Conservation (phyloP, 495 filamentous ascomycete species). For the Achaetomiella virescens region DNA sequence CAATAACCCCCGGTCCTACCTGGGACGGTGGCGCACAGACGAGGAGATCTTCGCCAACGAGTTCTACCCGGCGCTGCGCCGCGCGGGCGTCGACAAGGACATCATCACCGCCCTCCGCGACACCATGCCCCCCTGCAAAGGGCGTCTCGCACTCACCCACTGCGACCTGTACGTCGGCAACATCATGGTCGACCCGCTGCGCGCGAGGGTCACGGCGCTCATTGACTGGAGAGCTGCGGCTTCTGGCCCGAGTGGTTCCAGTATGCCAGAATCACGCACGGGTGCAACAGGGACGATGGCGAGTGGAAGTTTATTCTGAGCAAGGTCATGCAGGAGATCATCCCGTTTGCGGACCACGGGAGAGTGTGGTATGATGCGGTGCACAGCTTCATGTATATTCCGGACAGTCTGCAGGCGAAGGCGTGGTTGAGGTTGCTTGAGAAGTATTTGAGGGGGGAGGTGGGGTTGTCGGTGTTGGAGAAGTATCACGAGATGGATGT, state of each 20-base stretch:
- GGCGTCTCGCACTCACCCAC: background rate
- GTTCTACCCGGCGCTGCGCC: background rate
- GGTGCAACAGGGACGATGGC: background rate
- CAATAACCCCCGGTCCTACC: background rate
- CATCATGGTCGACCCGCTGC: background rate
- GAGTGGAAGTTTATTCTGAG: slow-evolving; percentile 7
- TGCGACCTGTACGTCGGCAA: slow-evolving; percentile 11
- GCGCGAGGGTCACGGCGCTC: background rate
- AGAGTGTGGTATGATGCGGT: slow-evolving; percentile 1
- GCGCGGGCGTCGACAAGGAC: background rate
- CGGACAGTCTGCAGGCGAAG: background rate
- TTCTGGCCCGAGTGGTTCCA: slow-evolving; percentile 15
- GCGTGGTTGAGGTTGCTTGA: slow-evolving; percentile 1
- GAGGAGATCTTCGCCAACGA: background rate
- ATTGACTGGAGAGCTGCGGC: slow-evolving; percentile 14
- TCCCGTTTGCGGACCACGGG: background rate
- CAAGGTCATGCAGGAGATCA: too few species aligned
- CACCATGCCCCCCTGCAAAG: slow-evolving; percentile 3
- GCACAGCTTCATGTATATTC: background rate
- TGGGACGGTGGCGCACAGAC: background rate
- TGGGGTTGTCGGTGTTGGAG: background rate
- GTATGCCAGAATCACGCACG: slow-evolving; percentile 7
- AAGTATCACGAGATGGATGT: background rate
- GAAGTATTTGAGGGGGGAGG: background rate
- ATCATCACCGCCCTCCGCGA: background rate